Base-by-base conservation (phyloP, 352 stramenopile species). In the Phytophthora litchii region DNA sequence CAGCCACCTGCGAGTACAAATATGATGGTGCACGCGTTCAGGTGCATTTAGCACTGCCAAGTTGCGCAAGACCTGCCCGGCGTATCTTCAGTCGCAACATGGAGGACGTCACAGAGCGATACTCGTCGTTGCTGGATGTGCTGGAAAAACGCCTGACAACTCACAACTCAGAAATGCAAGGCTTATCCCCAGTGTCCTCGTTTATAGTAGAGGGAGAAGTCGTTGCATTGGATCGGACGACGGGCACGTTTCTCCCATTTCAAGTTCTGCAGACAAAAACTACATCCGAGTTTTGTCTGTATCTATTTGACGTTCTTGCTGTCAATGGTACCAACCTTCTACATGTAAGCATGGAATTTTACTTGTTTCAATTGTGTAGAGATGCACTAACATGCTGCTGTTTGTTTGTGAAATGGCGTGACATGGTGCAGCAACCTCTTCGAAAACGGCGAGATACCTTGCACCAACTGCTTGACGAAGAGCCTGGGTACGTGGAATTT, bases 51-150 rank as follows among this genome's bases (percentile, higher is more conserved):
- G 59, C 64, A 10, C 10, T 72, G n/a, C 20, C 44, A 13, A 16
- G 38, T n/a, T 27, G 20, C 14, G 31, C 17, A 27, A 3, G 25
- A 21, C 32, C 23, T 3, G 47, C 74, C 12, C 31, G 70, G n/a
- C 75, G 74, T 29, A 80, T 94, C 29, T 94, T 94, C 62, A 94
- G 85, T 54, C 81, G 85, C 23, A 94, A 92, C 56, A 89, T 92
- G 77, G 85, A 94, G 41, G 74, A 91, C 48, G 80, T 86, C 29
- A 92, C 85, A 2, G 72, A 78, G 0, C 77, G 87, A 43, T 92
- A 88, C 53, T 75, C 69, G 6, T 80, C 78, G 14, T 55, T 91
- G 20, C 50, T 92, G 25, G 46, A 79, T 4, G 60, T 86, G 1
- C 20, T 90, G 11, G 47, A 71, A 49, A 60, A 59, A 9, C 58